Evolutionary conservation across 208 protist genomes (phyloP), one percentile per base, ranked within the genome.

Genomic region (Acanthamoeba rhysodes): DNA sequence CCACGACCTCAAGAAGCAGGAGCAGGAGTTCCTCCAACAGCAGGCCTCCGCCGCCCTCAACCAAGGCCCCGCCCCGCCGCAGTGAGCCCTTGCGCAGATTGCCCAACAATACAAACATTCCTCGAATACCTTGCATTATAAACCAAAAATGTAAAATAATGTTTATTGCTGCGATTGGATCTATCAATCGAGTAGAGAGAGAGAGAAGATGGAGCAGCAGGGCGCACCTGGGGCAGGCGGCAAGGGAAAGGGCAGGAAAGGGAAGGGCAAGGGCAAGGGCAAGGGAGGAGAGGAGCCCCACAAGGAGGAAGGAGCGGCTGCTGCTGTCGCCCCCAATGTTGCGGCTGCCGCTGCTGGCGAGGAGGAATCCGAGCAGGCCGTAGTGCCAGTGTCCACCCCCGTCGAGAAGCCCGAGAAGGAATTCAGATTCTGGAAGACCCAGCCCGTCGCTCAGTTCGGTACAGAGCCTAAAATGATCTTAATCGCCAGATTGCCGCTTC

Each of bases 381-480:
- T 24, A 34, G 18, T 48, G 82, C 27, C 50, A 16, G 62, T 55
- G 57, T 93, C 88, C 41, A 45, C 55, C 59, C 62, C 37, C 37
- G 62, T 93, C 66, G 88, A 59, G 64, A 93, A 76, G 64, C 66
- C 34, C 2, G 29, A 78, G 29, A 62, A 94, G 41, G 37, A 94
- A 4, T 78, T 93, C 62, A 84, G 94, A 32, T 98, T 98, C 80
- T 98, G 97, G 97, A 87, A 96, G 41, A 98, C 97, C 20, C 97
- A 98, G 85, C 97, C 97, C 57, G 97, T 98, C n/a, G 50, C 82
- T 0, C 74, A 95, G 34, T 55, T 82, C 24, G 57, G 82, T 80
- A 66, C 32, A 0, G 24, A 41, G n/a, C n/a, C n/a, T 59, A 20
- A 8, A 12, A 10, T 34, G 24, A 37, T 24, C 32, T 48, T 80